Evolutionary conservation across 2,329 filamentous ascomycete genomes (phyloP).

Genomic region (Sphaerulina populicola): DNA sequence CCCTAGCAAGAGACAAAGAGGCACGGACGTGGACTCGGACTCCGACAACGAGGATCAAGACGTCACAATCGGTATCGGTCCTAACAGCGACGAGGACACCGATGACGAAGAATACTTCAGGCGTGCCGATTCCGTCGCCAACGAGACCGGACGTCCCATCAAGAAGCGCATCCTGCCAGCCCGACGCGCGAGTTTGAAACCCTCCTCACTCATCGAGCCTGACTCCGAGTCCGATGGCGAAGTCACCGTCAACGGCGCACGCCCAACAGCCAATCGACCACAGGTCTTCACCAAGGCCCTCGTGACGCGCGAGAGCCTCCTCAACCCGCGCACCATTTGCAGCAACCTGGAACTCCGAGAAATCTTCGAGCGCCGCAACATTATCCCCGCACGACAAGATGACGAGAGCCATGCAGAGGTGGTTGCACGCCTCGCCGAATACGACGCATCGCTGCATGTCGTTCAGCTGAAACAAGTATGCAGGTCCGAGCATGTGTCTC

Average conservation of each 20-base stretch:
- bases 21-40: constrained; percentile 3
- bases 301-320: constrained; percentile 22
- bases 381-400: constrained; percentile 13
- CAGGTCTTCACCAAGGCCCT: constrained; percentile 3
- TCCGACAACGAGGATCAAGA: constrained; percentile 11
- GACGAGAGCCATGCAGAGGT: constrained; percentile 25
- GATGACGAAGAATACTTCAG: constrained; percentile 3
- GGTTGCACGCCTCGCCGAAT: constrained; percentile 24
- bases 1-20: constrained; percentile 10
- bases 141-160: constrained; percentile 4
- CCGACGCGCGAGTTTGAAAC: constrained; percentile 4
- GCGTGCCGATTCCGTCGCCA: constrained; percentile 1
- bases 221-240: background rate
- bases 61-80: background rate
- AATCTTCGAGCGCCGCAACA: constrained; percentile 22
- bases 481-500: constrained; percentile 7
- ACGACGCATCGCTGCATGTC: constrained; percentile 18
- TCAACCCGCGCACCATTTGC: constrained; percentile 26
- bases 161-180: constrained; percentile 5
- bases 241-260: background rate
- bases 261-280: background rate
- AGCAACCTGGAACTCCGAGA: constrained; percentile 23
- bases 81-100: constrained; percentile 13
- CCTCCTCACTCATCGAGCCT: background rate
- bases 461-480: constrained; percentile 18